These are phyloP conservation scores for Gloeophyllum trabeum DNA, from an alignment of 768 basidiomycete genomes.

Conservation along the genomic window DNA sequence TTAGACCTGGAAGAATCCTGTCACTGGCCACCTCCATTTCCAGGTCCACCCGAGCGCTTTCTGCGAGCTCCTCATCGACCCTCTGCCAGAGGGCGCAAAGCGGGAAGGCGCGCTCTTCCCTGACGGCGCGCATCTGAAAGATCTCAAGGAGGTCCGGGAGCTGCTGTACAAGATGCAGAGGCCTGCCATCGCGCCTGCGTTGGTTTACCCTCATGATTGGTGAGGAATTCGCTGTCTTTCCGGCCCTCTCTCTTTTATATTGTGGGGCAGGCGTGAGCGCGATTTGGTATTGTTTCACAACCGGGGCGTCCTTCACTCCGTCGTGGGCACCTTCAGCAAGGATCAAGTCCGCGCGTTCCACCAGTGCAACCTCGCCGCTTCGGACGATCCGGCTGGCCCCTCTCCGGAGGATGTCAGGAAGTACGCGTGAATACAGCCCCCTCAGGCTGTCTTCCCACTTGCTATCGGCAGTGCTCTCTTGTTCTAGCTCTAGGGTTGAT, in stretches of 20 bases:
- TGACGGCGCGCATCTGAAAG: slow-evolving; percentile 66
- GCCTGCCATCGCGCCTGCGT: slow-evolving; percentile 79
- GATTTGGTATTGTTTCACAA: slow-evolving; percentile 85
- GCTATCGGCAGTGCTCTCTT: too few species aligned
- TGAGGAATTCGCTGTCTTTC: slow-evolving; percentile 12
- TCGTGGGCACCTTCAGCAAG: slow-evolving; percentile 61
- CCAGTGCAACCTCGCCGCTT: slow-evolving; percentile 82
- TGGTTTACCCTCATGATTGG: slow-evolving; percentile 90
- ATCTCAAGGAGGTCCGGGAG: slow-evolving; percentile 61
- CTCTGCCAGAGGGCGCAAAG: slow-evolving; percentile 50
- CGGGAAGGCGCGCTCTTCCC: slow-evolving; percentile 67
- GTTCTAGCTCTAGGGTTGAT: too few species aligned
- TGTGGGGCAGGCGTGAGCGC: slow-evolving; percentile 36
- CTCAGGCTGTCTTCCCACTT: too few species aligned
- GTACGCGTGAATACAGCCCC: slow-evolving; percentile 44
- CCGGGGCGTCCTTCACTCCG: slow-evolving; percentile 69
- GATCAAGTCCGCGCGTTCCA: slow-evolving; percentile 70
- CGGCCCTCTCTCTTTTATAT: not conserved
- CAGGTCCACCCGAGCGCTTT: slow-evolving; percentile 83
- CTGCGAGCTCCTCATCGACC: slow-evolving; percentile 55
- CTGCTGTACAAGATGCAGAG: slow-evolving; percentile 81
- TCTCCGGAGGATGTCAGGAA: slow-evolving; percentile 50
- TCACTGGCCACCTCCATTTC: slow-evolving; percentile 73
- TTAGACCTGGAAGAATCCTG: slow-evolving; percentile 88
- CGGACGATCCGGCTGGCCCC: slow-evolving; percentile 61